Conservation (phyloP, 1,284 basidiomycete species). For the Microbotryum saponariae region DNA sequence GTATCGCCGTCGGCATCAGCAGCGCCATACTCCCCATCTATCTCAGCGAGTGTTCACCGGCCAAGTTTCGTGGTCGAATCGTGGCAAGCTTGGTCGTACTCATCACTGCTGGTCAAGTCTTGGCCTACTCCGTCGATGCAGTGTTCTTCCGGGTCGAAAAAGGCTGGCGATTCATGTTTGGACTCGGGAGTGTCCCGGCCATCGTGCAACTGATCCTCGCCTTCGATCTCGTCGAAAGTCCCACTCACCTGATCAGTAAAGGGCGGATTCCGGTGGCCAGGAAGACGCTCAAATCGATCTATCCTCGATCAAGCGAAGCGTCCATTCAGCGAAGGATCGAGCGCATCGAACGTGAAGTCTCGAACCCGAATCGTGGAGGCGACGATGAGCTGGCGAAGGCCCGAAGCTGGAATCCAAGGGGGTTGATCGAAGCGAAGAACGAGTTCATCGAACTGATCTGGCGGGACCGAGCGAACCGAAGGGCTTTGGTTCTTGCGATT, state of each 20-base stretch:
- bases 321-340: conserved; percentile 47
- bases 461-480: conserved; percentile 19
- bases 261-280: conserved; percentile 50
- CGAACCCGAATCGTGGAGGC: not conserved
- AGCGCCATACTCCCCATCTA: conserved; percentile 41
- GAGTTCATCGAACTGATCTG: conserved; percentile 8
- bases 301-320: conserved; percentile 37
- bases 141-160: conserved; percentile 36
- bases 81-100: conserved; percentile 40
- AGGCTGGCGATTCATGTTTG: conserved; percentile 44
- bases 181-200: conserved; percentile 38
- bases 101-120: conserved; percentile 41
- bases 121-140: conserved; percentile 33
- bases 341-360: conserved; percentile 50
- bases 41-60: conserved; percentile 43
- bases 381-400: no score
- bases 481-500: conserved; percentile 58
- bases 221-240: conserved; percentile 67
- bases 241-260: conserved; percentile 57
- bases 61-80: conserved; percentile 41
- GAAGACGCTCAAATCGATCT: conserved; percentile 55
- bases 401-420: conserved; percentile 45
- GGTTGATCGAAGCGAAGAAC: conserved; percentile 46
- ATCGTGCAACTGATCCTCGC: conserved; percentile 52
- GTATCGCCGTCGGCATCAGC: conserved; percentile 41